Evolutionary conservation across 1,139 yeast species (phyloP).

Genomic region (Scheffersomyces segobiensis): DNA sequence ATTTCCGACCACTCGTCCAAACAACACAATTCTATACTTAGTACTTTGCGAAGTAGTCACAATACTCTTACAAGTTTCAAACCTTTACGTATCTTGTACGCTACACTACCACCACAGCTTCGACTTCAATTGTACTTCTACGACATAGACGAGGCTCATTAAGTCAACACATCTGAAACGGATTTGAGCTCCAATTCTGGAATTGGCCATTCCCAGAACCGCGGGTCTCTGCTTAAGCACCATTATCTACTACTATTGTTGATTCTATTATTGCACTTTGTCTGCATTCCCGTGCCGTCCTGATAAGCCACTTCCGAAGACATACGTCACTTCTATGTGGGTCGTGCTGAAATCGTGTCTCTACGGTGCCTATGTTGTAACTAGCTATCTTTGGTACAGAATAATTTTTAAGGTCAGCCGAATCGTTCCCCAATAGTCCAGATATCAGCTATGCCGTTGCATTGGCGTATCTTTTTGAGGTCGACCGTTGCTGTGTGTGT

Average conservation of each 20-base stretch:
- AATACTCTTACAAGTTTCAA: not conserved
- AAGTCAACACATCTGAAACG: not conserved
- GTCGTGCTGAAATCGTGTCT: not conserved
- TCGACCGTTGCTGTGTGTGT: not conserved
- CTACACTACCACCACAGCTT: not conserved
- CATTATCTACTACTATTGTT: not conserved
- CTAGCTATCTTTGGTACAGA: not conserved
- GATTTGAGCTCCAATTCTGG: not conserved
- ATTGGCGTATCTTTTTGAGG: no score
- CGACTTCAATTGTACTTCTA: not conserved
- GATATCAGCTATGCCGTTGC: not conserved
- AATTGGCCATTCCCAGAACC: not conserved
- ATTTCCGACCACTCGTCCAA: not conserved
- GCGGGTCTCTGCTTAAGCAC: not conserved
- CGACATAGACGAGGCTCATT: not conserved
- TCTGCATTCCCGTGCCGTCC: not conserved
- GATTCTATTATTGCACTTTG: not conserved
- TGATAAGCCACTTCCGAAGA: not conserved
- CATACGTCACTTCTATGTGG: not conserved
- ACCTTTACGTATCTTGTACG: not conserved
- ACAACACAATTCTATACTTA: not conserved
- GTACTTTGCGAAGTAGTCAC: no score
- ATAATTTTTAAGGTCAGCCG: not conserved
- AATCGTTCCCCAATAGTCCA: not conserved
- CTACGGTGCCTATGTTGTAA: not conserved